Base-by-base conservation (phyloP, 495 filamentous ascomycete species). In the Alectoria sarmentosa region DNA sequence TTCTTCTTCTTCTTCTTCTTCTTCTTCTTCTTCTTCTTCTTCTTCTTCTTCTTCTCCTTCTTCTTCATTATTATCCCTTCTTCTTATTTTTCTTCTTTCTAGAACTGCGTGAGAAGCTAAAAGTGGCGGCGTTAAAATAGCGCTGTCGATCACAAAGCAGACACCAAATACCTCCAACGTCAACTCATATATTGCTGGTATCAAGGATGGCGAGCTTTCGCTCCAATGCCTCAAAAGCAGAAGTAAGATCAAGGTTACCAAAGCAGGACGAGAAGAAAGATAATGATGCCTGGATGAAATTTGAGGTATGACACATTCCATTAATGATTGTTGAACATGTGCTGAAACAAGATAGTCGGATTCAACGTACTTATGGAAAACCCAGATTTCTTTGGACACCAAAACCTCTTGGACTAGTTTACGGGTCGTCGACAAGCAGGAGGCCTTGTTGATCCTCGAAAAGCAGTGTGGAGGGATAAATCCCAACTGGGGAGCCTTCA, bases 291-390 rank as follows among this genome's bases (percentile, higher is more conserved):
- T 61, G 58, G 41, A 41, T 34, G 0, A 61, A 34, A 34, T 46
- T 46, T 21, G 39, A 61, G n/a, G 58, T 46, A 61, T 44, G 17
- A 21, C 3, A 19, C n/a, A 9, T 23, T 59, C 11, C 57, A 42
- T 17, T n/a, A 11, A 17, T 3, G 36, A 23, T 15, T 39, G 15
- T 17, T 37, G 10, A 11, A 15, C 23, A 55, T 30, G 30, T 19
- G 44, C 26, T 44, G 23, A 60, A 60, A 42, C 2, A 44, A 44
- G 38, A 30, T 21, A 46, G 58, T n/a, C 41, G 28, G 58, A 46
- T 34, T 61, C 58, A 19, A 44, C 39, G 39, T 61, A 61, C 58
- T 34, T 61, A 10, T 61, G 58, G 58, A 61, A 46, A 46, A 61
- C 58, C 5, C 41, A 46, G 34, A 61, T 61, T 23, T 44, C 37